Evolutionary conservation across 352 stramenopile species (phyloP).

Genomic region (Blastocystis hominis): DNA sequence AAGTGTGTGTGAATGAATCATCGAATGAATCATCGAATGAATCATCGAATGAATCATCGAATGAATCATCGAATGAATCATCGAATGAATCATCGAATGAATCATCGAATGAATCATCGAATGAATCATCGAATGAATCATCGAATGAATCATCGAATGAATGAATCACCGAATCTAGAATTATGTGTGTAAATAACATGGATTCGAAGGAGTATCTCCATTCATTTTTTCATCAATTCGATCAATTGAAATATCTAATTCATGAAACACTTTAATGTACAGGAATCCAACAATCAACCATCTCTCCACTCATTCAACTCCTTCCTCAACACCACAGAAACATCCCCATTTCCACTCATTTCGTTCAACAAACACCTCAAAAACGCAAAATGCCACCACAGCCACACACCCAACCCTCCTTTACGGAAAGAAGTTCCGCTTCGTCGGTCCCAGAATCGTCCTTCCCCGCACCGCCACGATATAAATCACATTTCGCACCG

Average conservation of each 20-base stretch:
- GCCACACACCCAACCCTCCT: not conserved
- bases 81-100: not conserved
- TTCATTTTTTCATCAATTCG: no score
- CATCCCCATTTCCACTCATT: not conserved
- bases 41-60: not conserved
- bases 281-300: no score
- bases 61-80: no score
- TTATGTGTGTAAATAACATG: no score
- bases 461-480: conserved; percentile 25
- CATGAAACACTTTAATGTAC: no score
- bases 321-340: no score
- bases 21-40: no score
- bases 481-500: conserved; percentile 30
- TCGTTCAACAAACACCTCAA: not conserved
- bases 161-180: no score
- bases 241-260: no score
- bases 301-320: not conserved
- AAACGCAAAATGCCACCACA: no score
- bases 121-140: not conserved
- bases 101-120: not conserved
- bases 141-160: no score
- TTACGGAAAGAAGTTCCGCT: conserved; percentile 25
- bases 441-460: not conserved
- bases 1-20: not conserved
- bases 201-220: no score